Evolutionary conservation across 1,284 basidiomycete genomes (phyloP), one percentile per base, ranked within the genome.

Genomic region (Cystobasidiaceae sp.): DNA sequence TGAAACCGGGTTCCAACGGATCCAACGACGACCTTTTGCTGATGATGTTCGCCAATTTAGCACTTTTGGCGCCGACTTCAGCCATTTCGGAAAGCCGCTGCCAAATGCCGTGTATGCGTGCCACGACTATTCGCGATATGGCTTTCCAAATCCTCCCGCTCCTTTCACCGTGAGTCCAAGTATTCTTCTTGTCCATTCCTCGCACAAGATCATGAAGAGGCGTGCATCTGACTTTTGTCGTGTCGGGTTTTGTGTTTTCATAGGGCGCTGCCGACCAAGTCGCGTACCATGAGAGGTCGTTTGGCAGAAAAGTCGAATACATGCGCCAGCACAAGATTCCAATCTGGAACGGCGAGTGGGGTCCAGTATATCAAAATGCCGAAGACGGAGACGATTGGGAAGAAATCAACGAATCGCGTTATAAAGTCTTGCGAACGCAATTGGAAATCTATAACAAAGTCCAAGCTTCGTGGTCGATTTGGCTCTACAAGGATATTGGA

Each of bases 401-500:
- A 28, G 75, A 76, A 63, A 87, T 86, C 75, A 90, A 90, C 75
- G 80, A 83, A 68, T 72, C 74, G n/a, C 79, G 88, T 41, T 86
- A 85, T 71, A 79, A 75, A 37, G 86, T 88, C 5, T 80, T 89
- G 54, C 81, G 83, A 63, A 85, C 87, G 71, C 88, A 90, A 76
- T 78, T 90, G n/a, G 78, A 79, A 19, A 83, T 89, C 44, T 89
- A 90, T 75, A 82, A 84, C 70, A 77, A 84, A 76, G 84, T 82
- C 21, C 64, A 73, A 25, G 70, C 75, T n/a, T 85, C 83, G 71
- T 90, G 88, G 88, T 85, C 86, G 0, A 90, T 90, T 75, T 90
- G 89, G 88, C 76, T 88, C 17, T 90, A 88, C 81, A 90, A 69
- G 74, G 86, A 90, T 74, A 87, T 89, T 66, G 88, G 88, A 2